A percentile compares a stretch with the other conserved stretches of the same genome.
These are phyloP conservation scores for Pilaira anomala DNA, from an alignment of 192 early-diverging fungal genomes.

Conservation along the genomic window DNA sequence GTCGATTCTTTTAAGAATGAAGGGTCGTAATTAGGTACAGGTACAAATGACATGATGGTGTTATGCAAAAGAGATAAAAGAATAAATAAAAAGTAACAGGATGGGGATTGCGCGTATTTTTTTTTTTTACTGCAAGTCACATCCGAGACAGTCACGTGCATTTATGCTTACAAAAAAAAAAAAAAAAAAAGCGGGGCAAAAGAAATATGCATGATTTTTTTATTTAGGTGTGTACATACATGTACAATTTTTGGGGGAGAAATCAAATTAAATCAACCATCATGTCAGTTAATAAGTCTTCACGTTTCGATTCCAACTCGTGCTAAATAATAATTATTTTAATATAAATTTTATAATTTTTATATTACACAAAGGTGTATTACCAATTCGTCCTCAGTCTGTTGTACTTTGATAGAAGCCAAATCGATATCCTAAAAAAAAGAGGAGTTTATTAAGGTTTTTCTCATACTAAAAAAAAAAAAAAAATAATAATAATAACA, in stretches of 20 bases:
- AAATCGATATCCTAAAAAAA: background rate
- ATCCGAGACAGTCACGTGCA: no score
- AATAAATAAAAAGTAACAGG: background rate
- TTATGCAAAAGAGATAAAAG: background rate
- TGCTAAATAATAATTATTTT: no score
- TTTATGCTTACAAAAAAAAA: no score
- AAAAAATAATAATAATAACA: background rate
- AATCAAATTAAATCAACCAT: no score
- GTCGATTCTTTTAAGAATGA: constrained; percentile 35
- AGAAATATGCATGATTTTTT: background rate
- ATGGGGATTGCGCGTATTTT: background rate
- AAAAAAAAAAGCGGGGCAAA: constrained; percentile 1
- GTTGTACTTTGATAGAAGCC: background rate
- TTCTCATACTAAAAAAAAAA: no score
- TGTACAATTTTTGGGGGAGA: background rate
- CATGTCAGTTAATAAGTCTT: no score
- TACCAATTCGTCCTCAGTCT: background rate
- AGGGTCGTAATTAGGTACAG: constrained; percentile 34
- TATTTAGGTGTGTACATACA: background rate
- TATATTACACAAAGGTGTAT: background rate
- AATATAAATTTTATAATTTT: no score
- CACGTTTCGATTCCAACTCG: no score
- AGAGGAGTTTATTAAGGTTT: background rate
- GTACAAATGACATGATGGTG: constrained; percentile 18
- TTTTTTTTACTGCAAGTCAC: no score